Evolutionary conservation across 495 filamentous ascomycete genomes (phyloP), one percentile per base, ranked within the genome.

Genomic region (Penicillium egyptiacum): DNA sequence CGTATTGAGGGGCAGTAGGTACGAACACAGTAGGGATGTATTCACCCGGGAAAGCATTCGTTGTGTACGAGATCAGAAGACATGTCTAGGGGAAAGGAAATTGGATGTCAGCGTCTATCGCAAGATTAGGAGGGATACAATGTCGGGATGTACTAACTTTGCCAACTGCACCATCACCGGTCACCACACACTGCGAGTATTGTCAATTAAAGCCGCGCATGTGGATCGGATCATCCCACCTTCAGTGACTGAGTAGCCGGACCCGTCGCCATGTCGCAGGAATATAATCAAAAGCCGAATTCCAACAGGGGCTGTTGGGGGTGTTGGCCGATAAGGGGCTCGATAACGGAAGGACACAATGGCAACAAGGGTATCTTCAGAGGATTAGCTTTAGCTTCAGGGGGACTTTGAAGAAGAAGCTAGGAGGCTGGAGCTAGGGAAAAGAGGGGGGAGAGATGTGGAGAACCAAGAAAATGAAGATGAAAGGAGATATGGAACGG

Each of bases 1-100:
- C 56, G 56, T 46, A 51, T 37, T 41, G 22, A 33, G 50, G 52
- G 56, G n/a, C 19, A 56, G 46, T 43, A 51, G 47, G 47, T 50
- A 86, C 90, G 81, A 78, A 98, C 93, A 98, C 95, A 57, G 94
- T 98, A 63, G 94, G 94, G 69, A 98, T 97, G 70, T 98, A 98
- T 80, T 98, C 94, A 62, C 94, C 94, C 16, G 94, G 94, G 73
- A 98, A 98, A 40, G 94, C 94, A 81, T 98, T 98, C 48, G 94
- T 98, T 39, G 94, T 98, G 73, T 98, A 98, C 19, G 94, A 98
- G 69, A 98, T 98, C 62, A 98, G 87, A 55, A 98, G 88, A 79
- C 94, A 98, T 80, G 94, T 98, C 95, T 98, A 28, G 26, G 26
- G 65, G 25, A 8, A 52, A 67, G 47, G 23, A 17, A 37, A 28